Percentiles rank a stretch among this genome's conserved stretches.
Conservation (phyloP, 1,284 basidiomycete species). For the Phaffia rhodozyma region DNA sequence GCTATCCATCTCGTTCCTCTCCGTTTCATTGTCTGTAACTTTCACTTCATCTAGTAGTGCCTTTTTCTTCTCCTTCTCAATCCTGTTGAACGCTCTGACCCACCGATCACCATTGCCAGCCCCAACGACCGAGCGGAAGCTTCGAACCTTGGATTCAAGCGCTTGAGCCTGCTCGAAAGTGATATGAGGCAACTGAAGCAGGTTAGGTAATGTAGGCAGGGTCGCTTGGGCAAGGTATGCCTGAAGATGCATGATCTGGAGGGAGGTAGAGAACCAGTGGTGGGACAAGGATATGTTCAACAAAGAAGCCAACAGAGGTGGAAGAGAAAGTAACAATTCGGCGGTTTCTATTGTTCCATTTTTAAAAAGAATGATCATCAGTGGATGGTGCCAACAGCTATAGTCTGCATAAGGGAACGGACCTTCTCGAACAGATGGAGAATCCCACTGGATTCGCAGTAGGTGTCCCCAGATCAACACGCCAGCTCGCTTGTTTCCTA, state of each 20-base stretch:
- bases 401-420: slow-evolving; percentile 15
- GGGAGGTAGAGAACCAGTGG: slow-evolving; percentile 78
- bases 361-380: slow-evolving; percentile 3
- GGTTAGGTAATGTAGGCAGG: slow-evolving; percentile 44
- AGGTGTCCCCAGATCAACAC: slow-evolving; percentile 73
- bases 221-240: slow-evolving; percentile 77
- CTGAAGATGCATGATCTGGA: slow-evolving; percentile 69
- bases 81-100: neutral
- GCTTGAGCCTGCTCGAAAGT: slow-evolving; percentile 41
- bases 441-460: slow-evolving; percentile 54
- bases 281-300: slow-evolving; percentile 73
- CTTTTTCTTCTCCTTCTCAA: neutral
- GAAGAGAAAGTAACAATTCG: slow-evolving; percentile 54
- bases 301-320: slow-evolving; percentile 65
- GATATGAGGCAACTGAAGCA: slow-evolving; percentile 68
- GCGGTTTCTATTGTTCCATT: slow-evolving; percentile 46
- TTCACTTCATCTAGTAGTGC: neutral
- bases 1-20: slow-evolving; percentile 45
- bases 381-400: slow-evolving; percentile 17
- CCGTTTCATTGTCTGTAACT: slow-evolving; percentile 11
- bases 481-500: slow-evolving; percentile 1
- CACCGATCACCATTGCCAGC: slow-evolving; percentile 28
- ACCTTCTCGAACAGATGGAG: slow-evolving; percentile 53
- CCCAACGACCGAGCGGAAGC: slow-evolving; percentile 42
- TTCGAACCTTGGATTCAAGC: slow-evolving; percentile 29